Base-by-base conservation (phyloP, 2,329 filamentous ascomycete genomes). In the Sclerotinia trifoliorum region DNA sequence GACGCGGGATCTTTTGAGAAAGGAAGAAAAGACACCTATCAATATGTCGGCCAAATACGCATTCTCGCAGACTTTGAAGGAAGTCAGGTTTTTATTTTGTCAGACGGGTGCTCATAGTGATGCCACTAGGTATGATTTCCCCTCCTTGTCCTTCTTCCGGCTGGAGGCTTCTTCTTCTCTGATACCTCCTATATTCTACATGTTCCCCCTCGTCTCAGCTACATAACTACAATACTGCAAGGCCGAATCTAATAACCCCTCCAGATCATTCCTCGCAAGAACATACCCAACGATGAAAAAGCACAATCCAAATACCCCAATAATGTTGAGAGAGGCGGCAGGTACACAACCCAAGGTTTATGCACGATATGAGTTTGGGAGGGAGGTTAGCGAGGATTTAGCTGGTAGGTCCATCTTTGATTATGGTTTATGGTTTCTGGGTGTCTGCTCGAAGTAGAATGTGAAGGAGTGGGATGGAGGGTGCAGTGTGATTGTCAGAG, bases 201-300 rank as follows among this genome's bases (percentile, higher is more conserved):
- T 54, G 21, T 4, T 24, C 6, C 13, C 13, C 32, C 3, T 15
- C n/a, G 3, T 29, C 7, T 19, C 19, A 29, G 39, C 17, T 15
- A 17, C 5, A 42, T 15, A 29, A 55, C 2, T 19, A 35, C 10
- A n/a, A 21, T n/a, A 10, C 6, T 15, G n/a, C 15, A 66, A 61
- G 15, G 15, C n/a, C n/a, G 49, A 44, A 46, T 24, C 65, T 67
- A 52, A 67, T 39, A 44, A 26, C 21, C 35, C 32, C n/a, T 26
- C 35, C 11, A 97, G 95, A 80, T 89, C 91, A 42, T 99, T 99
- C 82, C 85, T 99, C 74, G 90, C 90, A 73, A 88, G 92, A 79
- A 89, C 93, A 74, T 99, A 99, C 81, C 95, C 95, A 58, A 95
- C 92, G 70, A 98, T 99, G 94, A 99, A 99, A 88, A 96, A 96